A percentile compares a stretch with the other conserved stretches of the same genome.
Conservation (phyloP, 371 early-diverging fungal genomes). For the Circinella umbellata region DNA sequence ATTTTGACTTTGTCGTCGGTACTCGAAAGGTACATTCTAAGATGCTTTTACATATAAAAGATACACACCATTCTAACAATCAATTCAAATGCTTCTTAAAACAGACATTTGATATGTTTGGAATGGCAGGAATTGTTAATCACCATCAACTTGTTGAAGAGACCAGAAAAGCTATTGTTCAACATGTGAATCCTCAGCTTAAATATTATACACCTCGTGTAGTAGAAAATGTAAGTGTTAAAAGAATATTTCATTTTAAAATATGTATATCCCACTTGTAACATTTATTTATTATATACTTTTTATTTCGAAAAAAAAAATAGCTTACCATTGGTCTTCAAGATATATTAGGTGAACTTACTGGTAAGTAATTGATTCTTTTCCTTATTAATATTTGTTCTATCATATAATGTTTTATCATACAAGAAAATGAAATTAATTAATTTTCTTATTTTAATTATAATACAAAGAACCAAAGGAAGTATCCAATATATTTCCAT, state of each 20-base stretch:
- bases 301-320: not conserved
- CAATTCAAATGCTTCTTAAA: no score
- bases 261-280: no score
- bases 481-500: conserved; percentile 17
- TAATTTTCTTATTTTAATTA: no score
- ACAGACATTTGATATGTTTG: no score
- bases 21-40: conserved; percentile 1
- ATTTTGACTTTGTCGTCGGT: conserved; percentile 15
- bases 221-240: conserved; percentile 12
- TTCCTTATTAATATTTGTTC: not conserved
- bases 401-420: no score
- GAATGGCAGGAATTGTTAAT: no score
- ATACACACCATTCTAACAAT: no score
- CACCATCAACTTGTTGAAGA: not conserved
- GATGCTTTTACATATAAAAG: no score
- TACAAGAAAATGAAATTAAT: no score
- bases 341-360: conserved; percentile 2
- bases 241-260: no score
- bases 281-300: no score
- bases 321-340: not conserved
- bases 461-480: conserved; percentile 6
- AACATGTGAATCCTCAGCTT: conserved; percentile 15
- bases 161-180: not conserved
- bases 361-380: not conserved
- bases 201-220: conserved; percentile 15